phyloP scores from a whole-genome alignment of 176 grass and related monocot species.

The Urochloa ruziziensis region DNA sequence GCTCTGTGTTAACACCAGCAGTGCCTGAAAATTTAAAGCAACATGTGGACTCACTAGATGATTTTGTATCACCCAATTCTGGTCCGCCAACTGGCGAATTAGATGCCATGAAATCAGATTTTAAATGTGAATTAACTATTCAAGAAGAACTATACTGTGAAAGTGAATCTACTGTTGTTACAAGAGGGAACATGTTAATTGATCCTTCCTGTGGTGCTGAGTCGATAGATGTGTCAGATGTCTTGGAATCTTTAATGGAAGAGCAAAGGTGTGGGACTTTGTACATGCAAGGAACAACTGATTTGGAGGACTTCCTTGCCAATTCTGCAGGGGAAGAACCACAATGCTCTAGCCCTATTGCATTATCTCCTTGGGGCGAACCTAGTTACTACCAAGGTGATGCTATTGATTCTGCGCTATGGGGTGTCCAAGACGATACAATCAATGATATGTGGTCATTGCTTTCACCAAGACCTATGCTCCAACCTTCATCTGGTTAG shows the following conservation, averaged over 20 bases:
- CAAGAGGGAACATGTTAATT: conserved; percentile 19
- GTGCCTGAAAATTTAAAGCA: conserved; percentile 12
- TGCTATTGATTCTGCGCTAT: conserved; percentile 45
- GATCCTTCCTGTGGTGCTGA: conserved; percentile 29
- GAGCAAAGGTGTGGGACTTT: conserved; percentile 38
- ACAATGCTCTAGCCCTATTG: conserved; percentile 48
- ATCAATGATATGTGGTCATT: conserved; percentile 53
- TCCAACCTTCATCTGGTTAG: conserved; percentile 46
- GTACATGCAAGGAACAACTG: conserved; percentile 28
- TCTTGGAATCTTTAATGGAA: conserved; percentile 44
- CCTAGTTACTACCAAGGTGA: conserved; percentile 48
- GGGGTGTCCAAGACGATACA: conserved; percentile 46
- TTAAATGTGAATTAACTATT: conserved; percentile 25
- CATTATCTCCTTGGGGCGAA: conserved; percentile 53
- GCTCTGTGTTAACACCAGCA: conserved; percentile 3
- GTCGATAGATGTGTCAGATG: conserved; percentile 32
- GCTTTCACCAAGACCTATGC: conserved; percentile 32
- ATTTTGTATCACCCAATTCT: conserved; percentile 33
- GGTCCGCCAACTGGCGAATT: conserved; percentile 16
- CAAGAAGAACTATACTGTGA: conserved; percentile 24
- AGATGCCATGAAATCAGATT: conserved; percentile 19
- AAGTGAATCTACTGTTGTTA: conserved; percentile 26
- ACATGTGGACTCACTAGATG: conserved; percentile 14
- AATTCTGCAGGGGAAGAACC: conserved; percentile 36
- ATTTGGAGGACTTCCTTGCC: conserved; percentile 28